Conservation (phyloP, 106 monocot genomes). For the Xerophyta viscosa region DNA sequence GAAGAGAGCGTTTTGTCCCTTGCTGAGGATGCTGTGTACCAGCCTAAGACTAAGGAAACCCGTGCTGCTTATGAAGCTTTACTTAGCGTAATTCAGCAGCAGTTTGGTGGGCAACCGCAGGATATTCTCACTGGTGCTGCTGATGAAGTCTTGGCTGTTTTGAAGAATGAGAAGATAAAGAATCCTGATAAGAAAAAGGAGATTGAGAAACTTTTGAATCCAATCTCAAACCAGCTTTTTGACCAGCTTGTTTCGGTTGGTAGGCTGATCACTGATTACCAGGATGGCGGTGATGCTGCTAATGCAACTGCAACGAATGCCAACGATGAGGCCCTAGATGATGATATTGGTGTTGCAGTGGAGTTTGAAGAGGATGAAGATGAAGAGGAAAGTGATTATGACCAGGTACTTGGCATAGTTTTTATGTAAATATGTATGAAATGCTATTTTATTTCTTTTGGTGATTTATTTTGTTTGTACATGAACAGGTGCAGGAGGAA, state of each 20-base stretch:
- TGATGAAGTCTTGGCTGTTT: slow-evolving; percentile 74
- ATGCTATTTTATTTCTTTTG: background rate
- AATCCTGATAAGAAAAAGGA: slow-evolving; percentile 96
- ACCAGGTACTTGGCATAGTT: slow-evolving; percentile 52
- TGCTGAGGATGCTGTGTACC: slow-evolving; percentile 64
- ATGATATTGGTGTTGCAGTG: slow-evolving; percentile 93
- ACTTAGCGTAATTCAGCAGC: slow-evolving; percentile 78
- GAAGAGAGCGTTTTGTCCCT: slow-evolving; percentile 86
- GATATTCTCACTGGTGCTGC: slow-evolving; percentile 87
- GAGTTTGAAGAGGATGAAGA: slow-evolving; percentile 98
- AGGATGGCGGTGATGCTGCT: slow-evolving; percentile 51
- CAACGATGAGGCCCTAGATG: slow-evolving; percentile 55
- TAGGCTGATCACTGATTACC: slow-evolving; percentile 80
- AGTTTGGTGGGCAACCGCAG: slow-evolving; percentile 89
- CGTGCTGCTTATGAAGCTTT: slow-evolving; percentile 88
- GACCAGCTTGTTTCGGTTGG: slow-evolving; percentile 86
- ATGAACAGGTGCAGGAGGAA: slow-evolving; percentile 81
- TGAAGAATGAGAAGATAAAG: slow-evolving; percentile 93
- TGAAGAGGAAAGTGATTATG: slow-evolving; percentile 88
- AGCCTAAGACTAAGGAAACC: slow-evolving; percentile 97
- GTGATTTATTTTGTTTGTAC: no score
- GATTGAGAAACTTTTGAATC: slow-evolving; percentile 79
- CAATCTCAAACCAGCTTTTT: slow-evolving; percentile 62
- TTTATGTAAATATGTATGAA: background rate
- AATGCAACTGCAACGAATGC: slow-evolving; percentile 26